Percentiles rank a stretch among this genome's conserved stretches.
These are phyloP conservation scores for Xylaria sp. DNA, from an alignment of 2,329 filamentous ascomycete species.

Conservation along the genomic window DNA sequence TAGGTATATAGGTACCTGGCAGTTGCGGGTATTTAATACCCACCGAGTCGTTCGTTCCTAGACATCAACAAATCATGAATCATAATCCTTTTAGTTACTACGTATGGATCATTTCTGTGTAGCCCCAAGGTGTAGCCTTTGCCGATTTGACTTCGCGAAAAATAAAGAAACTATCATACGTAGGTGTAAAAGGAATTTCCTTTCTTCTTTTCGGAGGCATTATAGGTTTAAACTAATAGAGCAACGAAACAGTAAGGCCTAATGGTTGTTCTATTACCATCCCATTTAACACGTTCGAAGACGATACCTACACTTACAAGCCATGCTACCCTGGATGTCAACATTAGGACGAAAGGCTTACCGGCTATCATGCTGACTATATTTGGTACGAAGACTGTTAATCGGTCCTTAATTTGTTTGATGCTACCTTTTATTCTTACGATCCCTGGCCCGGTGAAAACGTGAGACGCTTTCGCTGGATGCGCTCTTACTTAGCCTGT, in stretches of 20 bases:
- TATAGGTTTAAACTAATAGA: slow-evolving; percentile 8
- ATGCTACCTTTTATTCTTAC: slow-evolving; percentile 17
- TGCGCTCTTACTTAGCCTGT: neutral
- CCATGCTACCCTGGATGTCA: slow-evolving; percentile 5
- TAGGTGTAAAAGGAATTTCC: slow-evolving; percentile 2
- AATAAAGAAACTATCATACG: slow-evolving; percentile 11
- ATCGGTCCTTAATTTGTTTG: slow-evolving; percentile 2
- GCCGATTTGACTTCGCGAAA: slow-evolving; percentile 12
- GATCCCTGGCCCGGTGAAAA: slow-evolving; percentile 9
- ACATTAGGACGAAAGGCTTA: neutral
- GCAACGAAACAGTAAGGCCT: slow-evolving; percentile 4
- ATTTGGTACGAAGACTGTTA: neutral
- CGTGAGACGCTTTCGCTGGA: slow-evolving; percentile 14
- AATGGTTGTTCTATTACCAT: slow-evolving; percentile 8
- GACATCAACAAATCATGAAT: neutral
- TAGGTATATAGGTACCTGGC: neutral
- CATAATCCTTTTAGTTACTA: neutral
- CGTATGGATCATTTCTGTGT: slow-evolving; percentile 14
- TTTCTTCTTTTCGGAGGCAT: neutral
- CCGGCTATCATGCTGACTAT: slow-evolving; percentile 5
- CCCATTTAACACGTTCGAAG: slow-evolving; percentile 7
- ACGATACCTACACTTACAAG: slow-evolving; percentile 5
- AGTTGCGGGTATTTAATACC: slow-evolving; percentile 1
- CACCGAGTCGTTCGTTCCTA: neutral
- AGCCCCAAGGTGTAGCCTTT: slow-evolving; percentile 14